Evolutionary conservation across 352 stramenopile genomes (phyloP).

Genomic region (Pythium brachiatum): DNA sequence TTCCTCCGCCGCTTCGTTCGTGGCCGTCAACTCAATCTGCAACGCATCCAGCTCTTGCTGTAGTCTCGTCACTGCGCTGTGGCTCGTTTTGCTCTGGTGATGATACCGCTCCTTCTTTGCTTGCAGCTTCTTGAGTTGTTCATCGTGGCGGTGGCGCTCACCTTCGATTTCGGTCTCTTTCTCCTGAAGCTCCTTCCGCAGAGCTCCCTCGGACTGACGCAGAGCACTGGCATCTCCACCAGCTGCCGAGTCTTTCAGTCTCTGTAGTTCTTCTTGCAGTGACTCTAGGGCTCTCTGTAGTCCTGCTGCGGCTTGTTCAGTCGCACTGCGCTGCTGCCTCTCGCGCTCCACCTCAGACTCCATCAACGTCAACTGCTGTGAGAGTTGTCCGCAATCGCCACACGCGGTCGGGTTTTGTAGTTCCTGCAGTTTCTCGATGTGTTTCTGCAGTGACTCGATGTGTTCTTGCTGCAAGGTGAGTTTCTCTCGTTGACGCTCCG

Average conservation of each 20-base stretch:
- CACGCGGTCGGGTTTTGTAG: background rate
- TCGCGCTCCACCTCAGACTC: background rate
- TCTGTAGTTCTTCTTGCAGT: background rate
- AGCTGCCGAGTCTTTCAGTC: background rate
- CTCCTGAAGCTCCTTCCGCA: background rate
- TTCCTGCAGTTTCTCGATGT: too few species aligned
- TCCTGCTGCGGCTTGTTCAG: background rate
- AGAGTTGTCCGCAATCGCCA: background rate
- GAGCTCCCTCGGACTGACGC: background rate
- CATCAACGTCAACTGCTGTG: background rate
- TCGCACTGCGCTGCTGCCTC: background rate
- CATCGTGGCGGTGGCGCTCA: background rate
- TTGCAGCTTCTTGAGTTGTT: background rate
- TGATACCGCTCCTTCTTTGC: background rate
- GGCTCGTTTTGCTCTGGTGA: background rate
- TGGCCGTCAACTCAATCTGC: background rate
- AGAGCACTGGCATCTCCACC: background rate
- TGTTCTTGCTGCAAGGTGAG: too few species aligned
- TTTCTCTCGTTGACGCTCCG: background rate
- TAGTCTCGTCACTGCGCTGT: background rate
- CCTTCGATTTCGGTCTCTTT: background rate
- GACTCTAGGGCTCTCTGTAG: background rate
- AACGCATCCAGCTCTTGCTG: background rate
- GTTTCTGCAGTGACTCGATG: too few species aligned
- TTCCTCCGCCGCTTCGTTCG: background rate